phyloP scores from a whole-genome alignment of 768 basidiomycete genomes.

The Mycena venus region DNA sequence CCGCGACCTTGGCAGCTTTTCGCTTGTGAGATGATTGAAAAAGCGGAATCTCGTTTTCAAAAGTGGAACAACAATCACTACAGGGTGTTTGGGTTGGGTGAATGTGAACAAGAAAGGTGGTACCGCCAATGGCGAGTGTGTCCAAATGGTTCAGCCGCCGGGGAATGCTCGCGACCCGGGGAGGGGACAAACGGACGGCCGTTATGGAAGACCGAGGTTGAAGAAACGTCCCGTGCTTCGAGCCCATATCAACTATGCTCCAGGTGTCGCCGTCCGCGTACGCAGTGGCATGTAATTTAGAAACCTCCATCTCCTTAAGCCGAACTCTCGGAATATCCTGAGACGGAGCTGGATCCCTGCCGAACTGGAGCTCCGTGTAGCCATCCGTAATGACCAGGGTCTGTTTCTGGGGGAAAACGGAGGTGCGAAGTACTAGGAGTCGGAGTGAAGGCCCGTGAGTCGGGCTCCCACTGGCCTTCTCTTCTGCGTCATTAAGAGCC shows the following conservation, averaged over 20 bases:
- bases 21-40: constrained; percentile 52
- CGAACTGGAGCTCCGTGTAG: constrained; percentile 78
- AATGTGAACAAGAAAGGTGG: constrained; percentile 78
- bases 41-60: constrained; percentile 70
- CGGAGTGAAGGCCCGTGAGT: constrained; percentile 11
- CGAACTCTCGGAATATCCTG: constrained; percentile 75
- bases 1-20: constrained; percentile 42
- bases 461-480: constrained; percentile 2
- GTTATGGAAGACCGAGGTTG: constrained; percentile 44
- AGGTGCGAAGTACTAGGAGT: constrained; percentile 61
- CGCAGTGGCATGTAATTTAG: constrained; percentile 82
- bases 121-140: constrained; percentile 74
- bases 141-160: constrained; percentile 75
- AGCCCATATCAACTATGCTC: constrained; percentile 88
- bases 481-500: constrained; percentile 3
- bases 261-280: constrained; percentile 80
- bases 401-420: constrained; percentile 68
- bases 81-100: constrained; percentile 76
- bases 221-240: constrained; percentile 86
- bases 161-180: constrained; percentile 79
- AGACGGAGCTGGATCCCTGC: constrained; percentile 71
- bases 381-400: constrained; percentile 57
- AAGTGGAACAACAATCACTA: constrained; percentile 66
- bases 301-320: constrained; percentile 87
- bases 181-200: constrained; percentile 68